These are phyloP conservation scores for Trichoderma polysporum DNA, from an alignment of 2,329 filamentous ascomycete genomes.

Conservation along the genomic window DNA sequence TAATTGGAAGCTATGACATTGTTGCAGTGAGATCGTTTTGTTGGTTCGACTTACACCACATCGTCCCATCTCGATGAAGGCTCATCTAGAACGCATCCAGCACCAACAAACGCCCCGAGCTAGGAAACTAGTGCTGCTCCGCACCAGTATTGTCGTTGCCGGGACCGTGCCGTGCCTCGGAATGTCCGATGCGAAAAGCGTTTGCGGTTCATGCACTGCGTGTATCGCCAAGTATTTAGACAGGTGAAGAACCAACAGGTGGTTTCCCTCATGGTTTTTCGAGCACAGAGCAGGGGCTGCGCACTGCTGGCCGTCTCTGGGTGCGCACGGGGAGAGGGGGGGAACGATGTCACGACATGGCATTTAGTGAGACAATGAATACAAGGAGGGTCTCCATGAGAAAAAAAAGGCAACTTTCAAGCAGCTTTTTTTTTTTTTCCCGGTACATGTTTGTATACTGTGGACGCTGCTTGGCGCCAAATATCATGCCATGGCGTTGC, in stretches of 20 bases:
- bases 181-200: neutral
- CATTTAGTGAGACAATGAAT: slow-evolving; percentile 5
- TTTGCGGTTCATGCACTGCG: neutral
- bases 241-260: neutral
- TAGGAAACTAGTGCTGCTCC: neutral
- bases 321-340: neutral
- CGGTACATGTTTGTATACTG: neutral
- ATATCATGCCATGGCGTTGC: neutral
- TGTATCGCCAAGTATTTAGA: neutral
- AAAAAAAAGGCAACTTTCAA: neutral
- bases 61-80: slow-evolving; percentile 14
- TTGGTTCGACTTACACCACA: slow-evolving; percentile 11
- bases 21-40: neutral
- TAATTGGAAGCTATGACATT: neutral
- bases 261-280: neutral
- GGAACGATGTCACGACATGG: neutral
- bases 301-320: neutral
- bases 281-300: slow-evolving; percentile 11
- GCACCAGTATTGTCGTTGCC: neutral
- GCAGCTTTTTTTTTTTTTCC: neutral
- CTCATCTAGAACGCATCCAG: neutral
- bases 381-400: neutral
- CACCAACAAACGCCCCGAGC: neutral
- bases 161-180: slow-evolving; percentile 15
- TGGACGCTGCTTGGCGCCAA: neutral